Conservation (phyloP, 179 eudicot species). For the Patellifolia procumbens region DNA sequence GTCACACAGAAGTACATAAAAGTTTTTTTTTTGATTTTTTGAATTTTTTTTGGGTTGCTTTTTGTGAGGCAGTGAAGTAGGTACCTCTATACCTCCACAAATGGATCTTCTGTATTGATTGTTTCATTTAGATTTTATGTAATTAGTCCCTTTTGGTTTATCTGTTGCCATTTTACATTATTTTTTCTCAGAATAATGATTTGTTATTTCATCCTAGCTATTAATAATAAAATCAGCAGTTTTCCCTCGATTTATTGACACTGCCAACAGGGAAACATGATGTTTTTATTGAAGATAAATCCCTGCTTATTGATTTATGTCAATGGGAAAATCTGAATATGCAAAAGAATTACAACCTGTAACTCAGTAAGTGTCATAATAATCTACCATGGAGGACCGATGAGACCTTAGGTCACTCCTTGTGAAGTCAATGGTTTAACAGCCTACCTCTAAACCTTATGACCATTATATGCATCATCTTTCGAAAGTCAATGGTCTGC, state of each 20-base stretch:
- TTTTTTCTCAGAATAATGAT: neutral
- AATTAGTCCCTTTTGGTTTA: neutral
- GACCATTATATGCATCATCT: too few relatives aligned
- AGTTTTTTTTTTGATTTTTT: neutral
- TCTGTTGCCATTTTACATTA: neutral
- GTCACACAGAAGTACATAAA: slow-evolving; percentile 29
- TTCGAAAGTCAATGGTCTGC: too few relatives aligned
- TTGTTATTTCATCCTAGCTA: neutral
- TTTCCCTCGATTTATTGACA: neutral
- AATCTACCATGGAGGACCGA: neutral
- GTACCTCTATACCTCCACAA: neutral
- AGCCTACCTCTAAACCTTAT: too few relatives aligned
- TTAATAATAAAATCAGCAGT: slow-evolving; percentile 1
- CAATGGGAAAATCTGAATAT: neutral
- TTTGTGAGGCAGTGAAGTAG: slow-evolving; percentile 10
- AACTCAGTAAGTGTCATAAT: too few relatives aligned
- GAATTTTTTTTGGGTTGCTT: neutral
- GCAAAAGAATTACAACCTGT: neutral
- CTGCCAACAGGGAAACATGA: neutral
- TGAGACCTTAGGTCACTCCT: neutral
- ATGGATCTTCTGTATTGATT: slow-evolving; percentile 22
- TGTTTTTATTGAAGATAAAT: too few relatives aligned
- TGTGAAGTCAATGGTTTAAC: neutral
- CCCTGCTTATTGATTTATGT: neutral
- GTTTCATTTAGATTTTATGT: slow-evolving; percentile 1